Conservation (phyloP, 345 rosid species). For the Pistacia vera region DNA sequence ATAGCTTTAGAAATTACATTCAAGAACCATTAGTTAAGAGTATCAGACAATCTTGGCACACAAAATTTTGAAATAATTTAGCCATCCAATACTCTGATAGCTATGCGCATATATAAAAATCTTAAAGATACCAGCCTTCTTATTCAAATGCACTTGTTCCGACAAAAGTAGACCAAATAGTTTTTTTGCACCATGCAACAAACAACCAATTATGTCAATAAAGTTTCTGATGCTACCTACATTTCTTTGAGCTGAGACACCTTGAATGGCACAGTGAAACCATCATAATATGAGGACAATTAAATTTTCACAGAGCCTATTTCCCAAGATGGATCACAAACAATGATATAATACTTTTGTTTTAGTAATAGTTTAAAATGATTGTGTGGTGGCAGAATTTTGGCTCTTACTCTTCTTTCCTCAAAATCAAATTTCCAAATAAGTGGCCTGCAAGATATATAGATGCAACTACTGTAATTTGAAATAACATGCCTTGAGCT, state of each 20-base stretch:
- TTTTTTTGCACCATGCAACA: background rate
- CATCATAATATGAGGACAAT: background rate
- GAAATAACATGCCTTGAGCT: slow-evolving; percentile 20
- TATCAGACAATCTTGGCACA: background rate
- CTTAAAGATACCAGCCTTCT: background rate
- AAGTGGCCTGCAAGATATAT: background rate
- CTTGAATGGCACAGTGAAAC: slow-evolving; percentile 1
- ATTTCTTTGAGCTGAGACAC: background rate
- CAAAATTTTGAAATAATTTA: background rate
- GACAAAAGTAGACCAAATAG: slow-evolving; percentile 3
- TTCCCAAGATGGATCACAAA: slow-evolving; percentile 7
- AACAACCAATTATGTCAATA: background rate
- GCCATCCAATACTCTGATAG: background rate
- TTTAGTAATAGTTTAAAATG: background rate
- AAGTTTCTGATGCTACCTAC: background rate
- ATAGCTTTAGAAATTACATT: slow-evolving; percentile 10
- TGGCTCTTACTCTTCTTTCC: background rate
- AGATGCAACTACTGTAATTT: background rate
- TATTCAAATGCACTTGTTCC: background rate
- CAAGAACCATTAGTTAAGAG: background rate
- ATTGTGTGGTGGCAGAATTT: background rate
- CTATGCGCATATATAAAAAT: background rate
- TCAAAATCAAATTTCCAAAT: background rate
- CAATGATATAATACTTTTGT: background rate
- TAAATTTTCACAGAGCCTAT: background rate